Evolutionary conservation across 2,329 filamentous ascomycete species (phyloP), one percentile per base, ranked within the genome.

Genomic region (Calonectria crousiana): DNA sequence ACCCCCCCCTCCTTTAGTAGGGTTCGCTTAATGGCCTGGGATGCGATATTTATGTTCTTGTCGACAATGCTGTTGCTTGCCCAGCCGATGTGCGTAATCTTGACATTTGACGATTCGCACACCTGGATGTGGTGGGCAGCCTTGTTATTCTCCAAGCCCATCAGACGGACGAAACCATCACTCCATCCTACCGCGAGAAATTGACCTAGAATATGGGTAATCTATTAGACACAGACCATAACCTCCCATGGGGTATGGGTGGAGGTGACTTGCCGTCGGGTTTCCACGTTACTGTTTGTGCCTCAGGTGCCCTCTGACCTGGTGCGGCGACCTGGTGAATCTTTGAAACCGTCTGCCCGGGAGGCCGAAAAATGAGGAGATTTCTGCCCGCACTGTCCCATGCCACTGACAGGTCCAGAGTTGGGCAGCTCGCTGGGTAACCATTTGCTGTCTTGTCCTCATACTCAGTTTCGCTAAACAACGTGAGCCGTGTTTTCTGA

Each of bases 101-200:
- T 85, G 56, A 82, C 82, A 56, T 84, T 84, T 75, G 81, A 79
- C 51, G 84, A 84, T 62, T 87, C 87, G 79, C 86, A 88, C 69
- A 92, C 85, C 20, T 85, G 85, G 80, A 95, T 93, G 80, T 94
- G 91, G 83, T 97, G 94, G 26, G 95, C 92, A 16, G 93, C 91
- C 84, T 96, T 98, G 83, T 92, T 94, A 79, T 92, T 96, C 83
- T 97, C 95, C 28, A 95, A 86, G 74, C 94, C 94, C 83, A 96
- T 90, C 44, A 98, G 86, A 72, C 95, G 92, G 26, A 97, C 91
- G 9, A 91, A 90, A 34, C 94, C 94, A 86, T 98, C 95, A 78
- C 91, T 95, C 92, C 95, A 98, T 58, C 92, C 95, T 18, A 97
- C 91, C 18, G 95, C 95, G 69, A 98, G 89, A 52, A 95, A 92